Evolutionary conservation across 1,139 yeast species (phyloP).

Genomic region (Magnusiomyces sp.): DNA sequence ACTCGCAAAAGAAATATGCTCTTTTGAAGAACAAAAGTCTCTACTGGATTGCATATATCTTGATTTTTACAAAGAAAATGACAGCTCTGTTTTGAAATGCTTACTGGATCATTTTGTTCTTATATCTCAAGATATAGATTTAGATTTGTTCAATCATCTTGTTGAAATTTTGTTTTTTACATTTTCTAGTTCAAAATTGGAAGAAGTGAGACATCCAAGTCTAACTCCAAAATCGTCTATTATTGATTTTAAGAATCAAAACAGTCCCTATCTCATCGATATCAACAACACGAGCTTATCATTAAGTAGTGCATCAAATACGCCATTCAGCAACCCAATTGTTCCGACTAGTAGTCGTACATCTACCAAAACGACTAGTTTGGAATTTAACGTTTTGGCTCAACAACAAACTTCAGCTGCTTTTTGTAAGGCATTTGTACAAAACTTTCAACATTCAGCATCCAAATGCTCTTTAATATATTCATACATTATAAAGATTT

Average conservation of each 20-base stretch:
- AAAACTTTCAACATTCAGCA: slow-evolving; percentile 17
- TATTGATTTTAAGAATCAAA: too few species aligned
- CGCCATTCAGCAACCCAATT: too few species aligned
- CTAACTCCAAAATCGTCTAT: too few species aligned
- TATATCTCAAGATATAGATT: slow-evolving; percentile 9
- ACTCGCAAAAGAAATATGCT: slow-evolving; percentile 19
- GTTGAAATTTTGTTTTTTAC: slow-evolving; percentile 13
- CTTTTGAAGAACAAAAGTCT: slow-evolving; percentile 17
- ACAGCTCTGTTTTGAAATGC: slow-evolving; percentile 33
- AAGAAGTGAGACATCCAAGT: too few species aligned
- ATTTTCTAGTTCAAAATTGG: slow-evolving; percentile 16
- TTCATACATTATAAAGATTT: slow-evolving; percentile 20
- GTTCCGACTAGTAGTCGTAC: too few species aligned
- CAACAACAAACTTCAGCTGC: slow-evolving; percentile 19
- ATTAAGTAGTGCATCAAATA: too few species aligned
- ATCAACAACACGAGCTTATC: too few species aligned
- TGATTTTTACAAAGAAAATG: slow-evolving; percentile 22
- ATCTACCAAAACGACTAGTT: too few species aligned
- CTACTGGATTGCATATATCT: slow-evolving; percentile 18
- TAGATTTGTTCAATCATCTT: background rate
- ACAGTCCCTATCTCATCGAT: too few species aligned
- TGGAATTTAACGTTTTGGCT: too few species aligned
- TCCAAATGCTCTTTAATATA: slow-evolving; percentile 17
- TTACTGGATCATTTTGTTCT: slow-evolving; percentile 26
- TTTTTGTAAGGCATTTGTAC: slow-evolving; percentile 24